Evolutionary conservation across 2,329 filamentous ascomycete species (phyloP), one percentile per base, ranked within the genome.

Genomic region (Beauveria bassiana): DNA sequence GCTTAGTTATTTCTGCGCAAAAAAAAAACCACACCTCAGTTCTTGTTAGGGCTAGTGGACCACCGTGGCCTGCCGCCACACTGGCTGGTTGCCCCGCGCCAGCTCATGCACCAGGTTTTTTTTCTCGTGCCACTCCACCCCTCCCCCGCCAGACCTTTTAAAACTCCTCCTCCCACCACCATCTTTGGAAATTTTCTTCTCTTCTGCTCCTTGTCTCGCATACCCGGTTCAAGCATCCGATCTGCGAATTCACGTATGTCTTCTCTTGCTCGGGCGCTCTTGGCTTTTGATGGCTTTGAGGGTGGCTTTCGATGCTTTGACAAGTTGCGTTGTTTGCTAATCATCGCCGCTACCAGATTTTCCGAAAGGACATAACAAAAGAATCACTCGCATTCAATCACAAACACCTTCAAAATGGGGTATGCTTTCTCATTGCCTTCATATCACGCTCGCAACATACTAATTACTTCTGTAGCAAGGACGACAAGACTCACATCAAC

Each of bases 401-500:
- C 38, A 63, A 62, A 64, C 63, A 71, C 72, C 72, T 72, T 68
- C 68, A 75, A 73, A 71, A 75, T 75, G 73, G 73, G 68, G 68
- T 70, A 68, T 49, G 68, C 49, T 3, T 26, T 31, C 16, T 24
- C 18, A 4, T 56, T 56, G 16, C 31, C 18, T 12, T 20, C 24
- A 31, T 26, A 53, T 47, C 10, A 22, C 14, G 22, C 49, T 43
- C 18, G 9, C 22, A 28, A 9, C 46, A 53, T 52, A 54, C 65
- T 67, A 50, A 67, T 64, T 53, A 61, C 24, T 16, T 64, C 57
- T 68, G 72, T 76, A 93, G 93, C 90, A 98, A 91, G 86, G 87
- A 96, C 75, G 90, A 93, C 69, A 96, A 96, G 89, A 82, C 79
- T 81, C 93, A 98, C 81, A 91, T 98, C 82, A 93, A 93, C 90